Percentiles rank a stretch among this genome's conserved stretches.
Conservation (phyloP, 2,329 filamentous ascomycete genomes). For the Apiospora malaysiana region DNA sequence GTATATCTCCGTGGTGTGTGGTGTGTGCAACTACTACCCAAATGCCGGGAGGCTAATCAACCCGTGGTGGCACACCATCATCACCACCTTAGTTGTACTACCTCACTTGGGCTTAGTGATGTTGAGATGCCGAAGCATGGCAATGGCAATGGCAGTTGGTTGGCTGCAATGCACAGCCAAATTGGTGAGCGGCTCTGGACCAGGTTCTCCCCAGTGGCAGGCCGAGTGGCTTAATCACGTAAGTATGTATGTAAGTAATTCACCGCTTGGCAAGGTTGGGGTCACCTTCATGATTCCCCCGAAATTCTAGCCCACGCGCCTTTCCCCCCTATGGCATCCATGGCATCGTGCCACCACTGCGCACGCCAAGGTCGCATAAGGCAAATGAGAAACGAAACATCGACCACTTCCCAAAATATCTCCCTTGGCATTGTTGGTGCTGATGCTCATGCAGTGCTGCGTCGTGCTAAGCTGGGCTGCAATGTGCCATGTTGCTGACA, state of each 20-base stretch:
- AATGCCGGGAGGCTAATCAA: background rate
- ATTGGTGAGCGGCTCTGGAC: slow-evolving; percentile 1
- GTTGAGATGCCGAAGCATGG: background rate
- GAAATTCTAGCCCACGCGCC: background rate
- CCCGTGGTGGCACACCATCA: background rate
- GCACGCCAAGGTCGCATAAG: slow-evolving; percentile 6
- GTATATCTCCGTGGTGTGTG: slow-evolving; percentile 2
- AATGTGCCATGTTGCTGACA: slow-evolving; percentile 6
- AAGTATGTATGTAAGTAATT: background rate
- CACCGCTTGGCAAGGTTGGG: background rate
- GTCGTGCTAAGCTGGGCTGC: background rate
- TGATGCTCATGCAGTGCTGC: background rate
- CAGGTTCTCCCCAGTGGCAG: background rate
- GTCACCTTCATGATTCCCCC: background rate
- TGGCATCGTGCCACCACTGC: background rate
- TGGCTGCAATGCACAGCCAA: background rate
- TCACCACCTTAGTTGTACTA: background rate
- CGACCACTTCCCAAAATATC: background rate
- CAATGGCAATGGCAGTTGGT: background rate
- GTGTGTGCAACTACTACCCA: background rate
- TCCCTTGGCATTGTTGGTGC: slow-evolving; percentile 3
- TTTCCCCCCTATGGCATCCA: too few species aligned
- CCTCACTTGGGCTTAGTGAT: background rate
- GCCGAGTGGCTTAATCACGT: background rate
- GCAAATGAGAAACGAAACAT: slow-evolving; percentile 14